phyloP scores from a whole-genome alignment of 768 basidiomycete species.

The Suillus cothurnatus region DNA sequence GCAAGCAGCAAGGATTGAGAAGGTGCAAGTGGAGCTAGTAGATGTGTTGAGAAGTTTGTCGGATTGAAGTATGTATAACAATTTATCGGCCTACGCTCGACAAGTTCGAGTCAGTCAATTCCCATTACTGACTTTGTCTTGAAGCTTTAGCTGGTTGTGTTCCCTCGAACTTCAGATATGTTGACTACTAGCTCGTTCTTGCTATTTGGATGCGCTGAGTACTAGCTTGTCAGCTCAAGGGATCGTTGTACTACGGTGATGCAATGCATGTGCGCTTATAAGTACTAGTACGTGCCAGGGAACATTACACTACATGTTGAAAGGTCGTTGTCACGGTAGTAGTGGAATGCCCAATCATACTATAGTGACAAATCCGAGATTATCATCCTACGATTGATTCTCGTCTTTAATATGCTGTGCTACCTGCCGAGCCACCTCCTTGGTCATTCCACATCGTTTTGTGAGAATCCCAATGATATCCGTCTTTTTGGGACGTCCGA shows the following conservation, averaged over 20 bases:
- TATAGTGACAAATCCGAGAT: not conserved
- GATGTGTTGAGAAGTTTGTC: slow-evolving; percentile 44
- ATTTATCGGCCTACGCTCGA: not conserved
- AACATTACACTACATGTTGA: not conserved
- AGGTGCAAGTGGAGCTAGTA: slow-evolving; percentile 55
- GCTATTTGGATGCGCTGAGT: not conserved
- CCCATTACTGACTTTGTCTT: not conserved
- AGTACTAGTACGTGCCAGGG: not conserved
- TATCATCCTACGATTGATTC: not conserved
- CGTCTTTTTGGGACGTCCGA: slow-evolving; percentile 19
- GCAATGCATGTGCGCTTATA: too few relatives aligned
- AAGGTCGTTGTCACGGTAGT: not conserved
- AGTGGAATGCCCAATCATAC: not conserved
- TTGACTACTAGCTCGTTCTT: not conserved
- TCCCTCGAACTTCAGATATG: not conserved
- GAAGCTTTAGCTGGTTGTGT: not conserved
- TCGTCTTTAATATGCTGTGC: not conserved
- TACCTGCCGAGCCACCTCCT: not conserved
- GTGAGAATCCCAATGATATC: slow-evolving; percentile 24
- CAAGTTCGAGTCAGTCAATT: not conserved
- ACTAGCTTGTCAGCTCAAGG: not conserved
- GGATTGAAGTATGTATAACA: slow-evolving; percentile 14
- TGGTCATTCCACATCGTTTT: slow-evolving; percentile 27
- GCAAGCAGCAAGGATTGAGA: slow-evolving; percentile 58
- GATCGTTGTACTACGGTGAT: too few relatives aligned